Percentiles rank a stretch among this genome's conserved stretches.
These are phyloP conservation scores for Paraurostyla sp. DNA, from an alignment of 73 alveolate genomes.

Conservation along the genomic window DNA sequence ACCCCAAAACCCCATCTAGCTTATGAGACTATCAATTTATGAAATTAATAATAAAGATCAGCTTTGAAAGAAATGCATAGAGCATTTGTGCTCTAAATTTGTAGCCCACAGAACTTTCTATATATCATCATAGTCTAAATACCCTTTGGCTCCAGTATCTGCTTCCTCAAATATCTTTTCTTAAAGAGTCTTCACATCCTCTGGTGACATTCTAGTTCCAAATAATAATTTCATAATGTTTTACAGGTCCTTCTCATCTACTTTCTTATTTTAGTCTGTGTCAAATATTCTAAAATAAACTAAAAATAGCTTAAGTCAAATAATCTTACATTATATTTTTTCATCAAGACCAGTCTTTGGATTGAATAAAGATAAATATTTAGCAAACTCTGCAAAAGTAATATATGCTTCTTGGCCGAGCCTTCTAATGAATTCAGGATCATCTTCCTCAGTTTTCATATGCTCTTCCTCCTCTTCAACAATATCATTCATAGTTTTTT, in stretches of 20 bases:
- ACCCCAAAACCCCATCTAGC: no score
- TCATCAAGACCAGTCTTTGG: conserved; percentile 73
- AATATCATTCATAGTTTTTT: background rate
- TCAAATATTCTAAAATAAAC: conserved; percentile 76
- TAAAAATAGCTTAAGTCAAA: background rate
- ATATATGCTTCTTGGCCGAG: conserved; percentile 71
- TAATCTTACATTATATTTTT: conserved; percentile 61
- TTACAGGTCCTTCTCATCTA: conserved; percentile 62
- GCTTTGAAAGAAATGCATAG: conserved; percentile 66
- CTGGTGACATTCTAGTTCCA: conserved; percentile 56
- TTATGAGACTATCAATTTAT: no score
- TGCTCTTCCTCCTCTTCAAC: conserved; percentile 60
- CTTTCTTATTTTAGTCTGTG: conserved; percentile 67
- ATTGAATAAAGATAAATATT: conserved; percentile 67
- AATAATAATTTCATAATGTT: conserved; percentile 47
- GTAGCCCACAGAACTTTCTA: conserved; percentile 75
- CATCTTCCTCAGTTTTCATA: conserved; percentile 58
- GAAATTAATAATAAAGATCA: background rate
- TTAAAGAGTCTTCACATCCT: conserved; percentile 45
- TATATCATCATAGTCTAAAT: conserved; percentile 66
- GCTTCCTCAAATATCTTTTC: conserved; percentile 71
- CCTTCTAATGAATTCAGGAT: conserved; percentile 45
- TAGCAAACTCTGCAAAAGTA: conserved; percentile 67
- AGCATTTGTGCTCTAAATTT: conserved; percentile 66
- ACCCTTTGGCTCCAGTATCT: conserved; percentile 75